phyloP scores from a whole-genome alignment of 768 basidiomycete species.

The Russula emetica region DNA sequence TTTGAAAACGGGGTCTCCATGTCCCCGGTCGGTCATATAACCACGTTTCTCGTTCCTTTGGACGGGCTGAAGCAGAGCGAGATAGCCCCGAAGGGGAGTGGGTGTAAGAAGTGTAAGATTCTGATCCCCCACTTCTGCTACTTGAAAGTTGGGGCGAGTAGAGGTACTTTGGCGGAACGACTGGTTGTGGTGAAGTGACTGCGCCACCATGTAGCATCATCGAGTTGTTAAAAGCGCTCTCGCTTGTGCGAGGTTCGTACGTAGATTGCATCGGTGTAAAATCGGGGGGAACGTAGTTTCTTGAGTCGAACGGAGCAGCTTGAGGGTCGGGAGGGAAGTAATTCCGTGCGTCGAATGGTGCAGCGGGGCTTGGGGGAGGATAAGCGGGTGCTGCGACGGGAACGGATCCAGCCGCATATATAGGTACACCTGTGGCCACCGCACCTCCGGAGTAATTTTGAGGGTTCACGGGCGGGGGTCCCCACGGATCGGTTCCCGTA shows the following conservation, averaged over 20 bases:
- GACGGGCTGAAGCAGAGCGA: conserved; percentile 2
- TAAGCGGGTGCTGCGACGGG: conserved; percentile 3
- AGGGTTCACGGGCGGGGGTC: background rate
- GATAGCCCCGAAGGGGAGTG: conserved; percentile 13
- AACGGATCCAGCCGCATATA: conserved; percentile 1
- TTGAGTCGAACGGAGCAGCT: conserved; percentile 9
- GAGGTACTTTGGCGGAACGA: conserved; percentile 20
- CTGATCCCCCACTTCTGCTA: conserved; percentile 8
- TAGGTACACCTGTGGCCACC: conserved; percentile 12
- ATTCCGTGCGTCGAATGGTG: conserved; percentile 19
- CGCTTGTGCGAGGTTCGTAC: conserved; percentile 26
- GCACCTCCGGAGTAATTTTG: conserved; percentile 20
- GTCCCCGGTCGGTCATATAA: conserved; percentile 26
- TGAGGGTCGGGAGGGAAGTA: conserved; percentile 3
- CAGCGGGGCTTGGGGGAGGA: background rate
- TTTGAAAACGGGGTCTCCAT: conserved; percentile 36
- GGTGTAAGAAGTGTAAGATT: background rate
- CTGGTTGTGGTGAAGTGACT: conserved; percentile 16
- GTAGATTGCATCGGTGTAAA: conserved; percentile 1
- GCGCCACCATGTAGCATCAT: conserved; percentile 10
- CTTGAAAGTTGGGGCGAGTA: conserved; percentile 11
- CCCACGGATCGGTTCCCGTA: conserved; percentile 18
- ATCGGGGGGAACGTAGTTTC: conserved; percentile 19
- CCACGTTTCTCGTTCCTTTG: conserved; percentile 9
- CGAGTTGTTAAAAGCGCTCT: conserved; percentile 26